These are phyloP conservation scores for Boletus subcaerulescens DNA, from an alignment of 768 basidiomycete genomes.

Conservation along the genomic window DNA sequence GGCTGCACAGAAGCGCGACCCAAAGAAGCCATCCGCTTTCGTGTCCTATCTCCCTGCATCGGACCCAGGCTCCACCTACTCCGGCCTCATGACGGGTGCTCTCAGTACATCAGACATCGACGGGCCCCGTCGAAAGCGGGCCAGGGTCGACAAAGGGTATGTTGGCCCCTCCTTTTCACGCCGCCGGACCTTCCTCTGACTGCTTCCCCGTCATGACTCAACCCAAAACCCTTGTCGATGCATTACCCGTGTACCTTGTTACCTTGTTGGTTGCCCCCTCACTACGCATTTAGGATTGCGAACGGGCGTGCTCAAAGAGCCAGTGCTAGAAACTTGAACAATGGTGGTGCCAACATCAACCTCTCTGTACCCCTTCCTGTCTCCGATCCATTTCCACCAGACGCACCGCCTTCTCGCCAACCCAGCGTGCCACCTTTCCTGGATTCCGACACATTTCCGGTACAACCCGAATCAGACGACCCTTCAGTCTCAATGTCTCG, in stretches of 20 bases:
- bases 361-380: conserved; percentile 20
- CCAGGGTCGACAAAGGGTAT: conserved; percentile 72
- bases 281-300: conserved; percentile 41
- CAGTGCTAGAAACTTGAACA: conserved; percentile 63
- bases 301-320: conserved; percentile 72
- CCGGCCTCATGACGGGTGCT: conserved; percentile 67
- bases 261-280: conserved; percentile 11
- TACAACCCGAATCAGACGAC: conserved; percentile 58
- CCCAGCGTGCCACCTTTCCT: conserved; percentile 39
- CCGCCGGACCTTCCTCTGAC: conserved; percentile 22
- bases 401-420: conserved; percentile 36
- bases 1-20: conserved; percentile 71
- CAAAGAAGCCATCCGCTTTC: conserved; percentile 65
- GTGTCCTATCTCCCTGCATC: conserved; percentile 80
- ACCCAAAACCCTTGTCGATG: conserved; percentile 31
- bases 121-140: conserved; percentile 68
- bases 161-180: conserved; percentile 33
- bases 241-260: conserved; percentile 7
- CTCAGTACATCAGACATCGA: conserved; percentile 56
- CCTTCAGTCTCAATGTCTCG: conserved; percentile 52
- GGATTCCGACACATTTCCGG: conserved; percentile 51
- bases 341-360: conserved; percentile 36
- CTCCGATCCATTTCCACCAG: conserved; percentile 40
- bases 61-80: conserved; percentile 88
- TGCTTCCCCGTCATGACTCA: conserved; percentile 19